A percentile compares a stretch with the other conserved stretches of the same genome.
These are phyloP conservation scores for Saccharomycopsis selenospora DNA, from an alignment of 805 yeast genomes.

Conservation along the genomic window DNA sequence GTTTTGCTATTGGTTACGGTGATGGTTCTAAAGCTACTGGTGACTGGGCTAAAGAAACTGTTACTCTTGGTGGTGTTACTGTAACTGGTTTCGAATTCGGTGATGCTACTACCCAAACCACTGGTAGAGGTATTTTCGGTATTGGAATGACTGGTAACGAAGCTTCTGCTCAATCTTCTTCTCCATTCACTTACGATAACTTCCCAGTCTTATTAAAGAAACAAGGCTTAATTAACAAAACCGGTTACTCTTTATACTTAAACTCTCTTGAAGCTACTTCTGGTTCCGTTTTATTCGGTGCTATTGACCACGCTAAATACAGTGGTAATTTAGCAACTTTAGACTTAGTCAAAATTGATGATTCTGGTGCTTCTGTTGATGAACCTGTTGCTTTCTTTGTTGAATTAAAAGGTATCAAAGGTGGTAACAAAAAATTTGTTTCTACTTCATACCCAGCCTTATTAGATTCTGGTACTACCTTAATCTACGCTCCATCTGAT, in stretches of 20 bases:
- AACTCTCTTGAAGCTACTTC: slow-evolving; percentile 26
- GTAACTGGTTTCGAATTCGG: slow-evolving; percentile 14
- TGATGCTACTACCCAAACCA: slow-evolving; percentile 17
- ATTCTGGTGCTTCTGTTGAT: slow-evolving; percentile 31
- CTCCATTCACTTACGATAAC: slow-evolving; percentile 29
- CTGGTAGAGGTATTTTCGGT: slow-evolving; percentile 56
- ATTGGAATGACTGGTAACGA: slow-evolving; percentile 67
- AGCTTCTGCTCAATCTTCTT: slow-evolving; percentile 32
- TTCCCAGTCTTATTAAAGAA: slow-evolving; percentile 29
- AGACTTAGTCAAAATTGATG: slow-evolving; percentile 24
- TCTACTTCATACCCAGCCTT: slow-evolving; percentile 32
- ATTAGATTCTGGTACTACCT: slow-evolving; percentile 39
- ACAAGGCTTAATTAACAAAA: slow-evolving; percentile 35
- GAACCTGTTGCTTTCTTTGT: slow-evolving; percentile 22
- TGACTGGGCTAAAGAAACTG: slow-evolving; percentile 46
- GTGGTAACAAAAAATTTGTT: slow-evolving; percentile 18
- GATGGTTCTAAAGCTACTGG: slow-evolving; percentile 47
- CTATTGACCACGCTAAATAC: slow-evolving; percentile 36
- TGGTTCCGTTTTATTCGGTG: slow-evolving; percentile 39
- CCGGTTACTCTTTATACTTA: slow-evolving; percentile 42
- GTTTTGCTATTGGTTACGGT: slow-evolving; percentile 37
- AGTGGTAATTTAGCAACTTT: slow-evolving; percentile 31
- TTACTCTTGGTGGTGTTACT: slow-evolving; percentile 31
- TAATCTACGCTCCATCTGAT: slow-evolving; percentile 37
- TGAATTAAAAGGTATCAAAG: slow-evolving; percentile 13